These are phyloP conservation scores for Salicornia ramosissima DNA, from an alignment of 148 eudicot genomes.

Conservation along the genomic window DNA sequence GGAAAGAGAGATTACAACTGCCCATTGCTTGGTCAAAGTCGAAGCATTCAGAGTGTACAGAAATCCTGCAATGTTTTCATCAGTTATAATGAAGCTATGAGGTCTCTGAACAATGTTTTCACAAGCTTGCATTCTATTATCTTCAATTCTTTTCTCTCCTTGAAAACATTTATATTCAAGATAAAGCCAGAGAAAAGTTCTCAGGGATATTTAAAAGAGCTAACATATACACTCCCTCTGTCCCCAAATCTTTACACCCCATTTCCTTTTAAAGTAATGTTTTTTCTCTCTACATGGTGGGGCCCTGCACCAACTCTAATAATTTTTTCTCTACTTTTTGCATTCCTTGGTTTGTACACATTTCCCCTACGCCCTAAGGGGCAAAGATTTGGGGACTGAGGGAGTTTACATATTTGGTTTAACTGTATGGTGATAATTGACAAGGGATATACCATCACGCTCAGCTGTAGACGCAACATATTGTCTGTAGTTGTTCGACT, in stretches of 20 bases:
- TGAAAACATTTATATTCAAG: too few relatives aligned
- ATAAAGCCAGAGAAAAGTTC: background rate
- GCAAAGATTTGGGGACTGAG: too few relatives aligned
- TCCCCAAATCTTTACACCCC: too few relatives aligned
- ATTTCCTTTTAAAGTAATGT: too few relatives aligned
- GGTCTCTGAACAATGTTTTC: background rate
- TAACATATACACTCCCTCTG: too few relatives aligned
- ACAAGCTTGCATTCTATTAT: background rate
- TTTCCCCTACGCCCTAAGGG: too few relatives aligned
- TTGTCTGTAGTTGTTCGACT: constrained; percentile 64
- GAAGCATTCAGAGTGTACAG: constrained; percentile 88
- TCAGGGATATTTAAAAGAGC: too few relatives aligned
- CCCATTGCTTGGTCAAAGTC: constrained; percentile 88
- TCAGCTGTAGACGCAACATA: constrained; percentile 77
- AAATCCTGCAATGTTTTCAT: constrained; percentile 49
- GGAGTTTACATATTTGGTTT: background rate
- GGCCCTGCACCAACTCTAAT: too few relatives aligned
- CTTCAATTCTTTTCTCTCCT: background rate
- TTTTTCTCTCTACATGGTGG: too few relatives aligned
- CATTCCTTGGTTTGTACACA: too few relatives aligned
- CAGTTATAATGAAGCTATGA: constrained; percentile 12
- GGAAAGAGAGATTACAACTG: constrained; percentile 39
- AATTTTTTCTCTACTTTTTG: too few relatives aligned
- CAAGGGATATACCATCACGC: constrained; percentile 66
- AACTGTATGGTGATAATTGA: background rate